Conservation (phyloP, 148 eudicot species). For the Euryodendron excelsum region DNA sequence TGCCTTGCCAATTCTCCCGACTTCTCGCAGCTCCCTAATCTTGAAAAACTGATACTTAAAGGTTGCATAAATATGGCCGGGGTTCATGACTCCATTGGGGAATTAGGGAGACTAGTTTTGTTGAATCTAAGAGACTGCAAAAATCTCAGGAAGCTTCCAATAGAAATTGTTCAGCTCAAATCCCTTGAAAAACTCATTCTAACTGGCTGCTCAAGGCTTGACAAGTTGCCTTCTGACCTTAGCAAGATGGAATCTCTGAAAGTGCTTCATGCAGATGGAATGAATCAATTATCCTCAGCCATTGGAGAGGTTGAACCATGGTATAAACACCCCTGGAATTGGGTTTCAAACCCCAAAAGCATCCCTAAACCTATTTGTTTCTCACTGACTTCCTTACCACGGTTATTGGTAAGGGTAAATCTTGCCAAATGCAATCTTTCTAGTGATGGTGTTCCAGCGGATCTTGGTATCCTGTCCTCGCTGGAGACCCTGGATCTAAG, state of each 20-base stretch:
- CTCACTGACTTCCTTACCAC: background rate
- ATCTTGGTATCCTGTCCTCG: background rate
- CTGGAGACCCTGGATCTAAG: background rate
- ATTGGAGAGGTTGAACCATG: background rate
- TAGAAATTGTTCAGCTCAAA: background rate
- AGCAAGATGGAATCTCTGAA: background rate
- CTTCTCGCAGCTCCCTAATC: background rate
- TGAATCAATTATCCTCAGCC: background rate
- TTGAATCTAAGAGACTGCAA: background rate
- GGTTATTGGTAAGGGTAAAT: background rate
- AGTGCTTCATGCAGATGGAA: background rate
- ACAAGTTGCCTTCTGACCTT: background rate
- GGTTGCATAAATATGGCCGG: background rate
- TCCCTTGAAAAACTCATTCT: background rate
- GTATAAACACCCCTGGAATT: background rate
- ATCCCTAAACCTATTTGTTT: background rate
- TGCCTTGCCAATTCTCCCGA: background rate
- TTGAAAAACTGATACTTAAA: background rate
- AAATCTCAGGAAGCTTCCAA: background rate
- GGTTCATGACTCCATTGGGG: background rate
- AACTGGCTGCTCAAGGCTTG: background rate
- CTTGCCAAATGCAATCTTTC: background rate
- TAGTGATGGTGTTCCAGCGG: background rate
- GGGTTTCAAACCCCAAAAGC: no score
- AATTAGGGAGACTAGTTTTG: background rate